These are phyloP conservation scores for Daedalea quercina DNA, from an alignment of 768 basidiomycete genomes.

Conservation along the genomic window DNA sequence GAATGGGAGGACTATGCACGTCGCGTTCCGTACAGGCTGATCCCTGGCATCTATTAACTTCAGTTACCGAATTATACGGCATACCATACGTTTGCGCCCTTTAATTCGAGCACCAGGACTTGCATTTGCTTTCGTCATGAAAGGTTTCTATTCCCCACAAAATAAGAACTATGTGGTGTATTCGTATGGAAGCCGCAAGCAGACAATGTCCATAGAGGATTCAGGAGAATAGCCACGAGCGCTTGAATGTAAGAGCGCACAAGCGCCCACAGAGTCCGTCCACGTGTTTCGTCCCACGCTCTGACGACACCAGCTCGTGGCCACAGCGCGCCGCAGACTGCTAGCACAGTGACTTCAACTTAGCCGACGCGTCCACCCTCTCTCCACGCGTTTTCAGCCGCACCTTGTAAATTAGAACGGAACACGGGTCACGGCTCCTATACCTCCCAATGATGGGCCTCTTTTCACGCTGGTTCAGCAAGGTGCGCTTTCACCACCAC, in stretches of 20 bases:
- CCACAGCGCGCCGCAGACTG: not conserved
- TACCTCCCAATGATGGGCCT: not conserved
- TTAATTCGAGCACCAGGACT: too few species aligned
- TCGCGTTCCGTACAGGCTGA: conserved; percentile 5
- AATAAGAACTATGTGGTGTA: too few species aligned
- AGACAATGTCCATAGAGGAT: too few species aligned
- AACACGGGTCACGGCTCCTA: not conserved
- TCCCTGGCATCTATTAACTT: conserved; percentile 10
- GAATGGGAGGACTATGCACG: conserved; percentile 12
- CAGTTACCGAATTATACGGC: too few species aligned
- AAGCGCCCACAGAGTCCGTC: not conserved
- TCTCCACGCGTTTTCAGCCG: not conserved
- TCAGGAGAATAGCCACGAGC: too few species aligned
- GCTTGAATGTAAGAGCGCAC: not conserved
- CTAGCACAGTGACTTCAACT: not conserved
- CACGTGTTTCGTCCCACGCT: not conserved
- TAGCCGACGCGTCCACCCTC: not conserved
- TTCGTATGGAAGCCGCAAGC: too few species aligned
- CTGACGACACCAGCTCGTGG: not conserved
- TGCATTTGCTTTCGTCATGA: not conserved
- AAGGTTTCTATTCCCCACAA: too few species aligned
- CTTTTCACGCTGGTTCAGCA: not conserved
- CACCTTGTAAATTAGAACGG: not conserved
- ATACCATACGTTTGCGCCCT: too few species aligned
- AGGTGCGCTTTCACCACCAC: not conserved